These are phyloP conservation scores for Solanum gandarillasii DNA, from an alignment of 257 asterid genomes.

Conservation along the genomic window DNA sequence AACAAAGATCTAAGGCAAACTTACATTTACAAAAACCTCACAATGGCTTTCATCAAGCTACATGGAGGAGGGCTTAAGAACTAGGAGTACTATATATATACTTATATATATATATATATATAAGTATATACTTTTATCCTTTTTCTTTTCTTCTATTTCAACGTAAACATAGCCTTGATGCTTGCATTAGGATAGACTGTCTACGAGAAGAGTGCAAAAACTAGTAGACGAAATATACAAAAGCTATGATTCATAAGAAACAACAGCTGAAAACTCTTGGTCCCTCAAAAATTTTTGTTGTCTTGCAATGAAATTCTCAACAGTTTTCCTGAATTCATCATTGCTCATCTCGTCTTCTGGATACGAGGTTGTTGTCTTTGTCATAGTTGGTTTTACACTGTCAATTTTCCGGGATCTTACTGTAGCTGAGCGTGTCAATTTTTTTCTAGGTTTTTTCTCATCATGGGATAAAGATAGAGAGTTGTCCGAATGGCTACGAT, in stretches of 20 bases:
- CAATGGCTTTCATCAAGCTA: background rate
- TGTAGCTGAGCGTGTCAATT: constrained; percentile 41
- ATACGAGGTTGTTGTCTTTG: background rate
- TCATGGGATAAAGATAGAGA: constrained; percentile 3
- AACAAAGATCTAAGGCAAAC: background rate
- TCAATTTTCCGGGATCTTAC: constrained; percentile 22
- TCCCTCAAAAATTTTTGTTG: constrained; percentile 72
- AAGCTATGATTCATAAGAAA: background rate
- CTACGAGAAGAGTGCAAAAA: background rate
- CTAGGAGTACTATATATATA: background rate
- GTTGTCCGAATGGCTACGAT: constrained; percentile 39
- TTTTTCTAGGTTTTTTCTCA: constrained; percentile 12
- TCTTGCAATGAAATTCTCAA: constrained; percentile 77
- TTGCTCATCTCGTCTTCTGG: constrained; percentile 56
- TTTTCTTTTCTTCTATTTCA: background rate
- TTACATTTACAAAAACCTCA: background rate
- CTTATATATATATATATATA: background rate
- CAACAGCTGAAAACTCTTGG: constrained; percentile 30
- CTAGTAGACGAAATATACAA: too few relatives aligned
- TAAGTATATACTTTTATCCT: background rate
- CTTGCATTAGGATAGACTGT: background rate
- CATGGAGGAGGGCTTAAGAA: background rate
- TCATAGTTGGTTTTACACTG: background rate
- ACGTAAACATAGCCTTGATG: background rate
- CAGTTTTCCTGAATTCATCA: constrained; percentile 64